Evolutionary conservation across 2,329 filamentous ascomycete genomes (phyloP), one percentile per base, ranked within the genome.

Genomic region (Fusarium brevicatenulatum): DNA sequence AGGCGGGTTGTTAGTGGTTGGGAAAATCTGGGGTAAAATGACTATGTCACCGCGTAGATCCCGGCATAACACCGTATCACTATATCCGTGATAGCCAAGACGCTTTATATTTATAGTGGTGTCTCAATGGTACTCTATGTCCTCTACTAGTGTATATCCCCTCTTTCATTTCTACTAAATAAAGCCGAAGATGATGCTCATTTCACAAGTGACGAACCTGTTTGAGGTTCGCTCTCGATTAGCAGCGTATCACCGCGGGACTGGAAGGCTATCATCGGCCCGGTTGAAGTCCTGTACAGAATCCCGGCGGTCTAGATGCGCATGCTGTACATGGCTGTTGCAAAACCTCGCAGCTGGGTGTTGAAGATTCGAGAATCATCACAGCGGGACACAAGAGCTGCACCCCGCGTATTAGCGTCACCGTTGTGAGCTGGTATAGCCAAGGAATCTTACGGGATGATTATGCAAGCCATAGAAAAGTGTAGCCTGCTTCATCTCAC

Each of bases 271-370:
- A 54, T 87, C 83, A 63, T 87, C 81, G 64, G 82, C 78, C 25
- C 85, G 82, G 75, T 87, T 87, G 54, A 88, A 85, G 56, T 87
- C 85, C 0, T 81, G 81, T 37, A 49, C 80, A 44, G 85, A 83
- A 87, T 84, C 32, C 83, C 83, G 36, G 83, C 84, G 2, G 84
- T 76, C 73, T 88, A 86, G 9, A 86, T 83, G 49, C 82, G 80
- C 80, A 86, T 83, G 61, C 75, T 80, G n/a, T 68, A 75, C 47
- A 87, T 77, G 40, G 89, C 90, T 1, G 89, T 87, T 1, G 89
- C 88, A 4, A 93, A 89, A 4, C 90, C 89, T 11, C 90, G 83
- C 10, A 88, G 89, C 16, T 90, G 84, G 15, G 92, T 89, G 2
- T 90, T 90, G 5, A 89, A 87, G 76, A 92, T 92, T 55, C 88